phyloP scores from a whole-genome alignment of 225 moss, liverwort and hornwort genomes.

The Antitrichia curtipendula region DNA sequence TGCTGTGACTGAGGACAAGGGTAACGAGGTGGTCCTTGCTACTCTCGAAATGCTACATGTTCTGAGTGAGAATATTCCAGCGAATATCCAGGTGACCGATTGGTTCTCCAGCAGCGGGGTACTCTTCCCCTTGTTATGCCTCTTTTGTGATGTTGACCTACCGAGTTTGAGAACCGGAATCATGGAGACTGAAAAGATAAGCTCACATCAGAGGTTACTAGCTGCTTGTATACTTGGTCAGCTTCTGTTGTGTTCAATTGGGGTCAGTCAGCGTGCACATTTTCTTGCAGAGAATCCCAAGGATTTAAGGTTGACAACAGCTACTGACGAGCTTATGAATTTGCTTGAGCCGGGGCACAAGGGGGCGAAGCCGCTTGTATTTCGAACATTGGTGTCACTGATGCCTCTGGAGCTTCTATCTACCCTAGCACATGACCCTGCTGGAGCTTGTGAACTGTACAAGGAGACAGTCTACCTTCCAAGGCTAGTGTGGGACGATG shows the following conservation, averaged over 20 bases:
- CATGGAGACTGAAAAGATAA: constrained; percentile 17
- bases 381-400: constrained; percentile 52
- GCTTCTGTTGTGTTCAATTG: constrained; percentile 63
- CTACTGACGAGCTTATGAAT: constrained; percentile 62
- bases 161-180: constrained; percentile 54
- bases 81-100: constrained; percentile 53
- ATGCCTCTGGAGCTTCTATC: constrained; percentile 77
- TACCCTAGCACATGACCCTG: constrained; percentile 52
- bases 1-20: constrained; percentile 36
- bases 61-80: constrained; percentile 64
- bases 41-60: constrained; percentile 55
- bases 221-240: constrained; percentile 70
- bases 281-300: constrained; percentile 37
- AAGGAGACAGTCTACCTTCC: constrained; percentile 51
- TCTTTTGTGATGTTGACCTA: constrained; percentile 67
- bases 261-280: constrained; percentile 53
- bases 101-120: constrained; percentile 64
- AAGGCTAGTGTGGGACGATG: constrained; percentile 81
- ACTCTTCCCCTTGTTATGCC: constrained; percentile 59
- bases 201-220: constrained; percentile 29
- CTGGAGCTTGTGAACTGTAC: constrained; percentile 50
- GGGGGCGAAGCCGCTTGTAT: constrained; percentile 48
- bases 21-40: constrained; percentile 40
- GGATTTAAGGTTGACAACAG: constrained; percentile 28
- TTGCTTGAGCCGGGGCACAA: constrained; percentile 51